Evolutionary conservation across 768 basidiomycete genomes (phyloP).

Genomic region (Sarcodon sp.): DNA sequence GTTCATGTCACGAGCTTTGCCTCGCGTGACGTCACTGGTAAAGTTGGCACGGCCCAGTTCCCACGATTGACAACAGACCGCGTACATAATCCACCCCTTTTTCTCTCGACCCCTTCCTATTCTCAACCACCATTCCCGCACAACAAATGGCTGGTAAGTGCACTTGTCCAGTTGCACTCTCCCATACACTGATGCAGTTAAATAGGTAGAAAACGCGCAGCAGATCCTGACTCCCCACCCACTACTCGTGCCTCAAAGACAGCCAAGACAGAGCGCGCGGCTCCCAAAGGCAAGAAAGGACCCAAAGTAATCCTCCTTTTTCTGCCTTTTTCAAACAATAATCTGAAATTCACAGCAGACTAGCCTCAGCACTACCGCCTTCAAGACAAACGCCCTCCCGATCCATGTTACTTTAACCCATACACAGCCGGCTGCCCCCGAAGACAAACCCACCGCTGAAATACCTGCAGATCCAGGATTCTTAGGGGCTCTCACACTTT

Average conservation of each 20-base stretch:
- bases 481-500: constrained; percentile 41
- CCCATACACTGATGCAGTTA: neutral
- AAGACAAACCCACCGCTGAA: constrained; percentile 16
- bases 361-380: constrained; percentile 32
- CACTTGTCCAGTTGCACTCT: neutral
- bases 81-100: neutral
- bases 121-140: neutral
- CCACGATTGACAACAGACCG: neutral
- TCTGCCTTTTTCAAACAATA: neutral
- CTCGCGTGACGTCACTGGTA: neutral
- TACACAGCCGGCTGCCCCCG: constrained; percentile 33
- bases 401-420: constrained; percentile 58
- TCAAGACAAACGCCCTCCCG: constrained; percentile 56
- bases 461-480: constrained; percentile 42
- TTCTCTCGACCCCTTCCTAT: neutral
- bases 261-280: neutral
- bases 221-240: neutral
- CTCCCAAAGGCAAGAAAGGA: neutral
- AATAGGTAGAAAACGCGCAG: neutral
- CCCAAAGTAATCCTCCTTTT: neutral
- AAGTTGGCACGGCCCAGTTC: neutral
- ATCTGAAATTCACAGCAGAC: constrained; percentile 17
- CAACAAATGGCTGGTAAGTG: neutral
- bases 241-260: neutral
- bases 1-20: neutral